Base-by-base conservation (phyloP, 345 rosid genomes). In the Hirschfeldia incana region DNA sequence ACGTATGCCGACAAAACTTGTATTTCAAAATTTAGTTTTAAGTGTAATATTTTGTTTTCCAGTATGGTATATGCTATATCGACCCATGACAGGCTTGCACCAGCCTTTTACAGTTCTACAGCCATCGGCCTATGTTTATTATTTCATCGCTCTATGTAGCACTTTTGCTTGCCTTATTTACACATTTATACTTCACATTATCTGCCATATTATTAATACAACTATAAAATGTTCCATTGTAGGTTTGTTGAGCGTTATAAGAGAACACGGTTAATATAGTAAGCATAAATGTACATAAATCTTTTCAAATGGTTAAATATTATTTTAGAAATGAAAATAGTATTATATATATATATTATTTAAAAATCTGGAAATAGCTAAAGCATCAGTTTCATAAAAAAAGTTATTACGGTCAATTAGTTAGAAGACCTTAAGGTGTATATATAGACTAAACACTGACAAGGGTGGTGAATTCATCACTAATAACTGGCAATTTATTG, bases 41-140 rank as follows among this genome's bases (percentile, higher is more conserved):
- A 28, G 57, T 63, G 12, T 32, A 49, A 3, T 53, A 64, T n/a
- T 21, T 63, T 51, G 28, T 5, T 69, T 13, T 37, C 6, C 2
- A 64, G 58, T 3, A 4, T 55, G 69, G 17, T 59, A 59, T 39
- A 60, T 61, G 44, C 44, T 39, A 39, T 39, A 36, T 9, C 74
- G 82, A 61, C 75, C 78, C 74, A 16, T 68, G 82, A 73, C 82
- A 61, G 82, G 70, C 78, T 79, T 67, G 70, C 82, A 77, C 49
- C 33, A 55, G 34, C 49, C 21, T 12, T 42, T 16, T 61, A 44
- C 15, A 63, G 13, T 59, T 58, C 8, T 39, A 63, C 30, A 62
- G 49, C 76, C 70, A 77, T 77, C 34, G 17, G 63, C 53, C 16
- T 78, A 8, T 39, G 53, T 51, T 68, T 60, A 67, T 51, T 67